Conservation (phyloP, 1,284 basidiomycete species). For the Tilletia setariae region DNA sequence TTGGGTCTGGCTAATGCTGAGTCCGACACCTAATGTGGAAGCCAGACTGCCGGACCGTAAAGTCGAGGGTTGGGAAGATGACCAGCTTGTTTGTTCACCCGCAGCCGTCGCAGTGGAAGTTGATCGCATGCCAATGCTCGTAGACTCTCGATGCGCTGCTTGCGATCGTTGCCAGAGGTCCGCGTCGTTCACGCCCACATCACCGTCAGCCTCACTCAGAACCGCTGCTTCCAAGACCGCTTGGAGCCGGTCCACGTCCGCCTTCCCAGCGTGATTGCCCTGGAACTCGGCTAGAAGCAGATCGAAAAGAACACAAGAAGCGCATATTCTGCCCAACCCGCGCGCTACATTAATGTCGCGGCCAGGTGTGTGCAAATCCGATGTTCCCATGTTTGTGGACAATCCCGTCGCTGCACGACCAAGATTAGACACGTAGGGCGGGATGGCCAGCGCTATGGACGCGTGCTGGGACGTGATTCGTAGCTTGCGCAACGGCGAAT, state of each 20-base stretch:
- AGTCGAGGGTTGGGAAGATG: not conserved
- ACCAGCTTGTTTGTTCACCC: too few relatives aligned
- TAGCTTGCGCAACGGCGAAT: constrained; percentile 36
- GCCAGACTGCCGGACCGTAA: constrained; percentile 1
- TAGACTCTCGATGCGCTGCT: too few relatives aligned
- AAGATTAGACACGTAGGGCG: constrained; percentile 28
- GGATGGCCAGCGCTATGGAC: constrained; percentile 36
- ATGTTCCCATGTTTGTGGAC: too few relatives aligned
- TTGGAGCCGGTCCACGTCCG: constrained; percentile 5
- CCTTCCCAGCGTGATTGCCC: not conserved
- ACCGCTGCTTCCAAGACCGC: constrained; percentile 8
- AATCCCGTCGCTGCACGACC: not conserved
- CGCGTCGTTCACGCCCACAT: not conserved
- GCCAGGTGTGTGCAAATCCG: too few relatives aligned
- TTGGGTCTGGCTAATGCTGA: not conserved
- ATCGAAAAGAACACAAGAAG: constrained; percentile 8
- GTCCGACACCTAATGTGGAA: not conserved
- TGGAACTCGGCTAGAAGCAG: constrained; percentile 11
- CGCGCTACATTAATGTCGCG: not conserved
- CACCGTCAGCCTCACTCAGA: not conserved
- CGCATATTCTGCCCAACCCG: not conserved
- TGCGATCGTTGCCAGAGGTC: not conserved
- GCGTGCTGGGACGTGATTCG: constrained; percentile 43
- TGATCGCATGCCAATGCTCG: too few relatives aligned
- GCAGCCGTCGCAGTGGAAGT: too few relatives aligned